Evolutionary conservation across 352 stramenopile species (phyloP).

Genomic region (Peronospora farinosa): DNA sequence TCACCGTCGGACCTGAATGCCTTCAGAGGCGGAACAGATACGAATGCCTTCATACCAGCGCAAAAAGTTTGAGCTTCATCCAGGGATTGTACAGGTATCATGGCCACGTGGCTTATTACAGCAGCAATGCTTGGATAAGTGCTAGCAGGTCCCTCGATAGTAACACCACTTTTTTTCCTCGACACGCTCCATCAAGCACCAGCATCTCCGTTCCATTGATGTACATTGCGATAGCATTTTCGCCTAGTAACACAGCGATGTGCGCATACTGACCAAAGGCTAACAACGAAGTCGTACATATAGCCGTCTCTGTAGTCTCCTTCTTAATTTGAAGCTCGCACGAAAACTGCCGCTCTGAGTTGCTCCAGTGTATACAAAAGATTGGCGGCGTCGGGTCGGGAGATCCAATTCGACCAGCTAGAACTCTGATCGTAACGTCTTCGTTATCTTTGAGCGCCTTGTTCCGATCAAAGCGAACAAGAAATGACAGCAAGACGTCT

Average conservation of each 20-base stretch:
- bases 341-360: constrained; percentile 7
- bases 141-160: constrained; percentile 20
- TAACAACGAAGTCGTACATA: constrained; percentile 1
- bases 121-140: constrained; percentile 6
- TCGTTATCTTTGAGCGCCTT: neutral
- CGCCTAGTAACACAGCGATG: constrained; percentile 11
- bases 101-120: constrained; percentile 41
- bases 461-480: constrained; percentile 36
- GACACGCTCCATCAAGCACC: constrained; percentile 3
- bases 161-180: constrained; percentile 2
- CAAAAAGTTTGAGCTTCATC: constrained; percentile 28
- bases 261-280: constrained; percentile 27
- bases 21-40: constrained; percentile 39
- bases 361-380: constrained; percentile 24
- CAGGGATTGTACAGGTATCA: constrained; percentile 22
- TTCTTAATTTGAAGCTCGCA: constrained; percentile 13
- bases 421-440: constrained; percentile 2
- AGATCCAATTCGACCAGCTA: constrained; percentile 16
- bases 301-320: neutral
- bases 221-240: constrained; percentile 11
- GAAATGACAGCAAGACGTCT: constrained; percentile 35
- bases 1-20: constrained; percentile 34
- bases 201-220: constrained; percentile 18
- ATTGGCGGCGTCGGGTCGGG: neutral
- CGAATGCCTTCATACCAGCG: constrained; percentile 38